Evolutionary conservation across 257 asterid species (phyloP), one percentile per base, ranked within the genome.

Genomic region (Nicotiana paniculata): DNA sequence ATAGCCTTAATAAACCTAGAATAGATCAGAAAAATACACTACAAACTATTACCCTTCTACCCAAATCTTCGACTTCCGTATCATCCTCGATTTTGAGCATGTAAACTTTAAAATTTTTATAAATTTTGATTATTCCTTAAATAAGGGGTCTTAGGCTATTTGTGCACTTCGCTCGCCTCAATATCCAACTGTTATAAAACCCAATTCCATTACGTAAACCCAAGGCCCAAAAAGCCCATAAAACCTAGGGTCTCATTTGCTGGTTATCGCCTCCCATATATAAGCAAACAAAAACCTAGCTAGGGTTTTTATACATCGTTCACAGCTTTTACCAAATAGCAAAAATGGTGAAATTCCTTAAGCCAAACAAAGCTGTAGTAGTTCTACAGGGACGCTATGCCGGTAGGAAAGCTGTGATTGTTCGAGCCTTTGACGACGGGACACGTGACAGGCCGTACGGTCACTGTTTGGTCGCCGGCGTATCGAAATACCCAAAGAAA

Each of bases 391-490:
- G 90, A 2, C 83, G 85, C 2, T 83, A 87, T 59, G 90, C 90
- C 26, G 90, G 90, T 5, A 80, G 85, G 32, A 87, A 87, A 66
- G 90, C 82, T 1, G 90, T 87, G 17, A 87, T 87, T 18, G 75
- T 87, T 5, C 80, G 83, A 57, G 78, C 88, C 0, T 87, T 87
- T 58, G 90, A 87, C 59, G 90, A 87, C 2, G 90, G 90, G 2
- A 87, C 90, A 11, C 87, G 88, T n/a, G 88, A 87, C 28, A 84
- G 90, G 26, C 84, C 88, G 21, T 87, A 87, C 75, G 90, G 90
- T 4, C 87, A 85, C 83, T 87, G 90, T 79, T 57, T 87, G 24
- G 87, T 87, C 8, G 88, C 87, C 33, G 90, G 88, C 0, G 81
- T 87, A 17, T 67, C 86, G 3, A 86, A 84, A 79, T 86, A 86